Conservation (phyloP, 108 stramenopile species). For the Nitzschia palea region DNA sequence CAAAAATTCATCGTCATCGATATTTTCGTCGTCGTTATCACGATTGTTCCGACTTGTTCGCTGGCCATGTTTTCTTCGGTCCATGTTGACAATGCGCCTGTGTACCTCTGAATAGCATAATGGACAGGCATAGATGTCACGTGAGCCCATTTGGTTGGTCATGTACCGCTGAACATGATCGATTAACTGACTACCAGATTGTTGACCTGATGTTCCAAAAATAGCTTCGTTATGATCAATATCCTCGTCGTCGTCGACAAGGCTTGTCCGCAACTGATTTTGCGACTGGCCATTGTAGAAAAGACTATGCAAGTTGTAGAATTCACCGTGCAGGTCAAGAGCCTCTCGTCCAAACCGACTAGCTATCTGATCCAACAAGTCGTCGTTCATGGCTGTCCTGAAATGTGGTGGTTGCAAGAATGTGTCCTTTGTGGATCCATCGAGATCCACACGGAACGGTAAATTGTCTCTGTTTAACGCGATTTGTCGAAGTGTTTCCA, state of each 20-base stretch:
- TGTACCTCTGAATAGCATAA: conserved; percentile 73
- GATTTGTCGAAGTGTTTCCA: conserved; percentile 77
- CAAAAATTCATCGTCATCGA: conserved; percentile 9
- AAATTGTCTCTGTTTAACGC: conserved; percentile 42
- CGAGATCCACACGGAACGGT: conserved; percentile 28
- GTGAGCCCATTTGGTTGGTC: conserved; percentile 56
- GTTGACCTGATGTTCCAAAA: not conserved
- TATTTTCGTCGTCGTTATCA: conserved; percentile 32
- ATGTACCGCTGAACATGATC: conserved; percentile 58
- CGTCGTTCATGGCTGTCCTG: conserved; percentile 73
- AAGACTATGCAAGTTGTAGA: conserved; percentile 31
- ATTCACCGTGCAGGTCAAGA: conserved; percentile 52
- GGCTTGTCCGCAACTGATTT: too few species aligned
- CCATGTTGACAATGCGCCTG: conserved; percentile 8
- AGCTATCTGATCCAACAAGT: conserved; percentile 79
- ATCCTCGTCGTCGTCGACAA: not conserved
- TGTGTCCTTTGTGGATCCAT: conserved; percentile 21
- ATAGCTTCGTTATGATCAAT: conserved; percentile 40
- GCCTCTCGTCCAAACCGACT: conserved; percentile 73
- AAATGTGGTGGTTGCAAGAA: conserved; percentile 87
- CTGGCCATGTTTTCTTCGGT: not conserved
- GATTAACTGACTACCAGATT: conserved; percentile 32
- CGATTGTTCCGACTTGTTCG: conserved; percentile 3
- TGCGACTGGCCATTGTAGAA: not conserved
- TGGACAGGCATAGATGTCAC: conserved; percentile 77